Percentiles rank a stretch among this genome's conserved stretches.
phyloP scores from a whole-genome alignment of 2,329 filamentous ascomycete species.

The Ustulina deusta region DNA sequence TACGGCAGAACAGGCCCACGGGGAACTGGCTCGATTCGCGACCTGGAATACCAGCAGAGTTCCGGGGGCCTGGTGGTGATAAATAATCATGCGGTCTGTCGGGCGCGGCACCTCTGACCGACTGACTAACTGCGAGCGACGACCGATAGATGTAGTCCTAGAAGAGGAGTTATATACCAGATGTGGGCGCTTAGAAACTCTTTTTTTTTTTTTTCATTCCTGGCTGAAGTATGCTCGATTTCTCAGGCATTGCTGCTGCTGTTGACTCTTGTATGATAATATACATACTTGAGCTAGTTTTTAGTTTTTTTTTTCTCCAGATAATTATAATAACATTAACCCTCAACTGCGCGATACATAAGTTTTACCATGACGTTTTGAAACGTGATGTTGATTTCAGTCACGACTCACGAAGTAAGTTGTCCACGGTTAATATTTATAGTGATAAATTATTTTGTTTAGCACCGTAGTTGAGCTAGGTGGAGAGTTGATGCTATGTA shows the following conservation, averaged over 20 bases:
- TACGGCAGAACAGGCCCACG: conserved; percentile 49
- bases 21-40: conserved; percentile 33
- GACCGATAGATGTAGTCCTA: conserved; percentile 6
- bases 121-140: background rate
- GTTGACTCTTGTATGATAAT: conserved; percentile 11
- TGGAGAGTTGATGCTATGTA: too few relatives aligned
- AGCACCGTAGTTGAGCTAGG: too few relatives aligned
- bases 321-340: background rate
- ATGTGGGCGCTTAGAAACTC: background rate
- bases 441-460: too few relatives aligned
- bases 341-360: background rate
- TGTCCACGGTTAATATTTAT: too few relatives aligned
- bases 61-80: conserved; percentile 29
- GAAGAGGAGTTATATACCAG: conserved; percentile 7
- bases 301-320: too few relatives aligned
- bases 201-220: background rate
- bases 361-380: background rate
- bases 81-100: background rate
- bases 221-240: background rate
- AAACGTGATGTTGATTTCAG: background rate
- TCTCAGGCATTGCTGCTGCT: background rate
- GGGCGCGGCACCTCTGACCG: background rate
- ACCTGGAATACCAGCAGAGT: conserved; percentile 38
- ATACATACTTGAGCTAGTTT: too few relatives aligned
- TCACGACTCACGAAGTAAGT: too few relatives aligned